Evolutionary conservation across 805 yeast genomes (phyloP), one percentile per base, ranked within the genome.

Genomic region (Lachancea meyersii): DNA sequence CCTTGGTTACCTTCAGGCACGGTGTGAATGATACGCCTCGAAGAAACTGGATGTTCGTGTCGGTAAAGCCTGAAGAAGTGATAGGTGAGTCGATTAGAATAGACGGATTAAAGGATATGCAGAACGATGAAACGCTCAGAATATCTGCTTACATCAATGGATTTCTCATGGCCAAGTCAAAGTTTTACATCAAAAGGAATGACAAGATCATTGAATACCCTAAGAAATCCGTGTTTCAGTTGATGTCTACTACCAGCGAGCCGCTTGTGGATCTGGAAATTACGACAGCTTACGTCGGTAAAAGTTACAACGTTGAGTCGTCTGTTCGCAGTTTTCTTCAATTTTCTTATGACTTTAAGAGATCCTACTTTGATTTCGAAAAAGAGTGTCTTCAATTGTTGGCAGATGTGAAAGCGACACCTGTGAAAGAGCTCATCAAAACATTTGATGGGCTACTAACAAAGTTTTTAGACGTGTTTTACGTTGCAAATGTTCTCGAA

Each of bases 61-160:
- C 91, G 2, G 86, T 83, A 10, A 70, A 72, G 50, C 78, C 86
- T 1, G 80, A 76, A 31, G 96, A 87, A 63, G 68, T 70, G 11
- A 68, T 86, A 44, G 84, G 89, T 27, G 95, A 86, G 58, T 69
- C 75, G 27, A 73, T 87, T 35, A 77, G 77, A 54, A 68, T 86
- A 13, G 70, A 75, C 47, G 85, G 85, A 31, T 63, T 85, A 18
- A 71, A 73, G 16, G 62, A 67, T 33, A 66, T 67, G 44, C 55
- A 63, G 1, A 70, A 71, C 32, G 74, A 74, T 41, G 93, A 82
- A 52, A 65, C 68, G 38, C 58, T 85, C 40, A 61, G 71, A 19
- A 66, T 85, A 44, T 68, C 71, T 17, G 70, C 83, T 19, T 86
- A 71, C 52, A 67, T 76, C 33, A 83, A 85, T 54, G 88, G 87